These are phyloP conservation scores for Talaromyces nanjingensis DNA, from an alignment of 495 filamentous ascomycete species.

Conservation along the genomic window DNA sequence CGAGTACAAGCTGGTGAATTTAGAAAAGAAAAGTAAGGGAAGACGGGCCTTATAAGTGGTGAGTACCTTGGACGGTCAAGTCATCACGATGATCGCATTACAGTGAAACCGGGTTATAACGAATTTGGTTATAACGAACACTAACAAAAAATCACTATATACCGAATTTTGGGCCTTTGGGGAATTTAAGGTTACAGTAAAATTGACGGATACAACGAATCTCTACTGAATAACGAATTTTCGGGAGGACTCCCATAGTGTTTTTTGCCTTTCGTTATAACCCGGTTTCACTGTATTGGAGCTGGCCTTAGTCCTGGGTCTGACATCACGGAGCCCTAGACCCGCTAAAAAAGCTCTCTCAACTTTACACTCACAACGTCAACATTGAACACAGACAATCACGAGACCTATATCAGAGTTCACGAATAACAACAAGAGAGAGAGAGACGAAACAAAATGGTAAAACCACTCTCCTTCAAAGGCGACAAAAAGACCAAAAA, in stretches of 20 bases:
- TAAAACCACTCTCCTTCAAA: constrained; percentile 89
- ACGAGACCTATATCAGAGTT: background rate
- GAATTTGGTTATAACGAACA: no score
- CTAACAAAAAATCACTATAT: no score
- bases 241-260: no score
- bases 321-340: background rate
- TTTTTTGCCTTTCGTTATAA: no score
- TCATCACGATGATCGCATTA: constrained; percentile 3
- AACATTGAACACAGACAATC: background rate
- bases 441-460: constrained; percentile 28
- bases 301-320: background rate
- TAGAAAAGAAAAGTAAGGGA: background rate
- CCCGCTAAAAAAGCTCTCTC: background rate
- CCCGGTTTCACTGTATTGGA: no score
- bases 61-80: background rate
- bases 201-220: no score
- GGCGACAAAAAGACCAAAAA: constrained; percentile 95
- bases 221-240: no score
- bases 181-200: no score
- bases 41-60: background rate
- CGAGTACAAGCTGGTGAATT: background rate
- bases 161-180: no score
- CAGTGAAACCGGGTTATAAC: no score
- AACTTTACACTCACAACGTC: background rate
- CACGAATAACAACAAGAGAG: background rate